Evolutionary conservation across 2,329 filamentous ascomycete genomes (phyloP).

Genomic region (Nemania sp.): DNA sequence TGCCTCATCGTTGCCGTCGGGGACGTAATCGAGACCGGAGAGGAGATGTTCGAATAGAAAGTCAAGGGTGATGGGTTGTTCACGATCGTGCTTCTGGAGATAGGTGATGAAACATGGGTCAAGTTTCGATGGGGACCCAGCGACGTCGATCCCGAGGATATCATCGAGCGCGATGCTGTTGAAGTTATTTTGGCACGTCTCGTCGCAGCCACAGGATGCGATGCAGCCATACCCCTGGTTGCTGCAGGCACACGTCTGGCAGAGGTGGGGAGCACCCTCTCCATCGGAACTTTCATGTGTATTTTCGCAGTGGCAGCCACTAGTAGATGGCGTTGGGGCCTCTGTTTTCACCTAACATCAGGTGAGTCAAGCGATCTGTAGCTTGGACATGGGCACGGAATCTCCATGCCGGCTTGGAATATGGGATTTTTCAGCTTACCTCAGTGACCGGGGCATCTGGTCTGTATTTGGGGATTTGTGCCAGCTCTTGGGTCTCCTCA

Average conservation of each 20-base stretch:
- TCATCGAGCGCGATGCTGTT: slow-evolving; percentile 24
- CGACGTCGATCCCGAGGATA: slow-evolving; percentile 17
- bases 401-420: background rate
- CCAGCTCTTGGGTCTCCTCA: slow-evolving; percentile 18
- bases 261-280: slow-evolving; percentile 11
- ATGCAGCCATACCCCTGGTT: slow-evolving; percentile 26
- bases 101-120: slow-evolving; percentile 23
- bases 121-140: slow-evolving; percentile 8
- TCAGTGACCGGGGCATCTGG: slow-evolving; percentile 26
- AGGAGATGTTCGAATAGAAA: slow-evolving; percentile 26
- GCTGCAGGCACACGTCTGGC: slow-evolving; percentile 23
- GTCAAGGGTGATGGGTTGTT: slow-evolving; percentile 20
- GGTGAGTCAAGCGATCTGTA: slow-evolving; percentile 8
- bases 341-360: slow-evolving; percentile 16
- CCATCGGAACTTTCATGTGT: slow-evolving; percentile 2
- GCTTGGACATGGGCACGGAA: background rate
- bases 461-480: slow-evolving; percentile 14
- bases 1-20: slow-evolving; percentile 23
- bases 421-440: slow-evolving; percentile 14
- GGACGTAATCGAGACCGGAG: slow-evolving; percentile 23
- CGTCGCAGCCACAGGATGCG: slow-evolving; percentile 27
- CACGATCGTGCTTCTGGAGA: slow-evolving; percentile 18
- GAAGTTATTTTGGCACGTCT: slow-evolving; percentile 28
- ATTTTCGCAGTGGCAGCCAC: slow-evolving; percentile 18
- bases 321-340: slow-evolving; percentile 3